A percentile compares a stretch with the other conserved stretches of the same genome.
Conservation (phyloP, 129 eudicot genomes). For the Saposhnikovia divaricata region DNA sequence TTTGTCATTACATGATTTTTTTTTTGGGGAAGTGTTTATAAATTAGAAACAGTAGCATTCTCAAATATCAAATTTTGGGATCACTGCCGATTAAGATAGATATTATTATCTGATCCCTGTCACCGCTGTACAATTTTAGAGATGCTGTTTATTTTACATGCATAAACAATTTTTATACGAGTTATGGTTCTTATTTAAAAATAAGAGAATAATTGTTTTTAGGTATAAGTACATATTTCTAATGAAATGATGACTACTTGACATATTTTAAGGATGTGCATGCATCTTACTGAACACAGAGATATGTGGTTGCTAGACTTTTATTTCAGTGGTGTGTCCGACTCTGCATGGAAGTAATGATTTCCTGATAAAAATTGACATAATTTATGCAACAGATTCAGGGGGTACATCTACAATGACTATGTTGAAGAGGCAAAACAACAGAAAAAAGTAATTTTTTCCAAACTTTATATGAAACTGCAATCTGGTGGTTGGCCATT, state of each 20-base stretch:
- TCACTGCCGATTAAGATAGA: not conserved
- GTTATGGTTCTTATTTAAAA: not conserved
- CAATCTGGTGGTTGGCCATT: slow-evolving; percentile 45
- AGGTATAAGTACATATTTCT: not conserved
- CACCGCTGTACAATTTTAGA: not conserved
- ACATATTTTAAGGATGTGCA: not conserved
- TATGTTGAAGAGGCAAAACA: slow-evolving; percentile 37
- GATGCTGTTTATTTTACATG: not conserved
- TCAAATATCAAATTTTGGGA: not conserved
- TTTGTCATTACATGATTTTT: not conserved
- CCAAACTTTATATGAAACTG: slow-evolving; percentile 42
- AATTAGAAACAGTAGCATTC: not conserved
- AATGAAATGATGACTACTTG: not conserved
- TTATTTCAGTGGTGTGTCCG: not conserved
- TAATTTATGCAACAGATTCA: not conserved
- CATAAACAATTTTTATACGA: not conserved
- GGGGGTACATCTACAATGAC: slow-evolving; percentile 20
- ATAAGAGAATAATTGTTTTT: not conserved
- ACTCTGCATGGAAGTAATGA: not conserved
- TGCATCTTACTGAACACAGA: not conserved
- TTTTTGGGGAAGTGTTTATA: not conserved
- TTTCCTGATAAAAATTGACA: not conserved
- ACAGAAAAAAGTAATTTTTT: slow-evolving; percentile 30
- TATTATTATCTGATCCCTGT: too few species aligned
- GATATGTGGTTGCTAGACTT: not conserved